phyloP scores from a whole-genome alignment of 805 yeast genomes.

The Kuraishia floccosa region DNA sequence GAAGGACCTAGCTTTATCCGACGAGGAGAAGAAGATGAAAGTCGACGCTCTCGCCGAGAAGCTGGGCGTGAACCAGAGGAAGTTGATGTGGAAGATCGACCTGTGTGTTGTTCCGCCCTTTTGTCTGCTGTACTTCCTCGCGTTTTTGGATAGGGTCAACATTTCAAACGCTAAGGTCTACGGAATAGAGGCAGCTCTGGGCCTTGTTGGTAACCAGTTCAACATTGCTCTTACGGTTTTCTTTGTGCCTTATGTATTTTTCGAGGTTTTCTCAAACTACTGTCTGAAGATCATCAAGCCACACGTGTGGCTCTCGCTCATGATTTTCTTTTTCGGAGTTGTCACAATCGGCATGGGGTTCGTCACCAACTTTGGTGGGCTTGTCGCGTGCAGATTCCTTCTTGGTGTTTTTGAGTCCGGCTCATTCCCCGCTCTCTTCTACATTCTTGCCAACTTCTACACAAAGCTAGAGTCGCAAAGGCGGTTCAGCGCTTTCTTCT shows the following conservation, averaged over 20 bases:
- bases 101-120: slow-evolving; percentile 67
- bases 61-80: slow-evolving; percentile 39
- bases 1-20: slow-evolving; percentile 9
- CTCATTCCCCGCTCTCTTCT: slow-evolving; percentile 67
- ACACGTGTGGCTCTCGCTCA: slow-evolving; percentile 47
- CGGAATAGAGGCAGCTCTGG: slow-evolving; percentile 47
- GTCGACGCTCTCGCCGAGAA: slow-evolving; percentile 27
- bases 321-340: slow-evolving; percentile 54
- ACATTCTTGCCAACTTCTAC: slow-evolving; percentile 57
- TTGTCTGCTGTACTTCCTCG: slow-evolving; percentile 60
- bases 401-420: slow-evolving; percentile 63
- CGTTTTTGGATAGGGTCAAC: slow-evolving; percentile 75
- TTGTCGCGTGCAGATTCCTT: slow-evolving; percentile 52
- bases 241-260: slow-evolving; percentile 58
- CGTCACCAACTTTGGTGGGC: slow-evolving; percentile 43
- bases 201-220: slow-evolving; percentile 46
- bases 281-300: slow-evolving; percentile 48
- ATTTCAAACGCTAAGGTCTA: slow-evolving; percentile 73
- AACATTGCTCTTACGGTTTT: slow-evolving; percentile 58
- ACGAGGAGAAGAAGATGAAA: slow-evolving; percentile 12
- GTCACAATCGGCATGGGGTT: slow-evolving; percentile 59
- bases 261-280: slow-evolving; percentile 57
- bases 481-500: slow-evolving; percentile 57
- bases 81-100: slow-evolving; percentile 55
- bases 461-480: slow-evolving; percentile 55